Evolutionary conservation across 208 protist species (phyloP), one percentile per base, ranked within the genome.

Genomic region (Acanthamoeba castellanii): DNA sequence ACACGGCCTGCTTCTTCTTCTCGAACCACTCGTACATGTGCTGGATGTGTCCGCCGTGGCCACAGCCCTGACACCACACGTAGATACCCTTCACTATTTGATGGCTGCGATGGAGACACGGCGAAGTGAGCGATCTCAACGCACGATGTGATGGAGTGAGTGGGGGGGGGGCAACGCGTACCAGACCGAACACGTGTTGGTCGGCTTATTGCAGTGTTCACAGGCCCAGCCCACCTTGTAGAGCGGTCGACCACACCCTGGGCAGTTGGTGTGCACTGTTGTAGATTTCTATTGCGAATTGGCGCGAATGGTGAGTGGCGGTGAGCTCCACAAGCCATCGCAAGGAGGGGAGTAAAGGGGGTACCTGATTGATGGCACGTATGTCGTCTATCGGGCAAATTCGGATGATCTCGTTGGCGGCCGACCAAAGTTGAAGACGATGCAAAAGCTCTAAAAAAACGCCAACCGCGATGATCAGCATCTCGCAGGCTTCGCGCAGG

Each of bases 11-110:
- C 59, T 90, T 90, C 84, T 90, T 90, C 59, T 66, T 90, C 52
- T 90, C 84, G 59, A 90, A 90, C 92, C 92, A 94, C 25, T 94
- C 92, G 64, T 70, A 42, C 68, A 94, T 85, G 74, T 94, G 92
- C 72, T 94, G 55, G 11, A 85, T 37, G 57, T 94, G 92, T 20
- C 92, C 92, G 20, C 92, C 92, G 59, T 94, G 92, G 2, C 92
- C 92, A 70, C 92, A 94, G 25, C 74, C 92, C 50, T 94, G 72
- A 30, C 92, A 94, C 92, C 92, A 94, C n/a, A 94, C 92, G 32
- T 88, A 94, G 9, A 88, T 55, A 22, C 92, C 92, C 30, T 72
- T 85, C 16, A 88, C 92, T 20, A 50, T 52, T 61, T 88, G 45
- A 25, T 88, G 92, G 92, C 92, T 89, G 37, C 27, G 13, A 18